Evolutionary conservation across 768 basidiomycete genomes (phyloP).

Genomic region (Podaxis sp.): DNA sequence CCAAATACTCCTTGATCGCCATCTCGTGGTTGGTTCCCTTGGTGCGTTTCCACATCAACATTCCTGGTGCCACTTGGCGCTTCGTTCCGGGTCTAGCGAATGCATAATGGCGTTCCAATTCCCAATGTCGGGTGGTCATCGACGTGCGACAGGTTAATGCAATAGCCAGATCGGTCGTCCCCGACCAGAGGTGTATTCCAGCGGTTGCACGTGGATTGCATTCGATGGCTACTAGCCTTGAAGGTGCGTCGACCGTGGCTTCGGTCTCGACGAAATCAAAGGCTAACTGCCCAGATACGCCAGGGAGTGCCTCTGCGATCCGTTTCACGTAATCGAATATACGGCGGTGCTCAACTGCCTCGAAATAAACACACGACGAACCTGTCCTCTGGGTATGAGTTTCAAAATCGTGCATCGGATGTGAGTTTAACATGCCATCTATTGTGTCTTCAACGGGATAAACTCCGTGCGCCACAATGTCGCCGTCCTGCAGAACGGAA

Average conservation of each 20-base stretch:
- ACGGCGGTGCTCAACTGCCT: slow-evolving; percentile 15
- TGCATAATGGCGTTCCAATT: slow-evolving; percentile 1
- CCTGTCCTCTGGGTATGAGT: slow-evolving; percentile 3
- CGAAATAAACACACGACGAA: slow-evolving; percentile 22
- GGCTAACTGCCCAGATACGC: slow-evolving; percentile 18
- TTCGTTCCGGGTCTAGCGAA: slow-evolving; percentile 10
- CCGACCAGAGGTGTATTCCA: slow-evolving; percentile 20
- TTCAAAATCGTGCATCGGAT: not conserved
- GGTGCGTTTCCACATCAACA: slow-evolving; percentile 20
- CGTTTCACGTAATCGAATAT: slow-evolving; percentile 15
- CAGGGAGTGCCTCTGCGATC: slow-evolving; percentile 13
- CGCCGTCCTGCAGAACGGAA: slow-evolving; percentile 17
- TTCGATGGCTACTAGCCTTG: slow-evolving; percentile 18
- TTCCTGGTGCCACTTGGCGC: slow-evolving; percentile 20
- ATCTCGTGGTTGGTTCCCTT: not conserved
- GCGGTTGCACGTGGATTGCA: slow-evolving; percentile 21
- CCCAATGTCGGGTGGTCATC: not conserved
- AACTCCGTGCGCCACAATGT: slow-evolving; percentile 15
- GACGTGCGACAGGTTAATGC: slow-evolving; percentile 17
- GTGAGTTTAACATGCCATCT: slow-evolving; percentile 13
- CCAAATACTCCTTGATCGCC: slow-evolving; percentile 17
- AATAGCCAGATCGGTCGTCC: slow-evolving; percentile 15
- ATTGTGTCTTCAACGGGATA: slow-evolving; percentile 24
- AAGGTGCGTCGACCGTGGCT: not conserved
- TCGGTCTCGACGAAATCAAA: slow-evolving; percentile 19